Percentiles rank a stretch among this genome's conserved stretches.
Evolutionary conservation across 495 filamentous ascomycete species (phyloP).

Genomic region (Tuber borchii): DNA sequence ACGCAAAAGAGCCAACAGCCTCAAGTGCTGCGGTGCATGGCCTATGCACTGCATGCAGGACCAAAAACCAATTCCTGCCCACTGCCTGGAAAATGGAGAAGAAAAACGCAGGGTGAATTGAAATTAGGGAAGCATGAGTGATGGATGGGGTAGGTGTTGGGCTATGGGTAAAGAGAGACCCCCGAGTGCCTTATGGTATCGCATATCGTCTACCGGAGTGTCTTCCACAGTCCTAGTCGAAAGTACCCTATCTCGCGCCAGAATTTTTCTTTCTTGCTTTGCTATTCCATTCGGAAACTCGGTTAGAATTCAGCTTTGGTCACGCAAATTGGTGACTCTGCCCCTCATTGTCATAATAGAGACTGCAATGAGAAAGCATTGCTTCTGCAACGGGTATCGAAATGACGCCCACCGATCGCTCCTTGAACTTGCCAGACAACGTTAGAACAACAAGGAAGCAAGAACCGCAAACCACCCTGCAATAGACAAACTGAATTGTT

Average conservation of each 20-base stretch:
- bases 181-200: background rate
- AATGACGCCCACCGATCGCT: background rate
- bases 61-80: slow-evolving; percentile 10
- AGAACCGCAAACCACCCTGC: background rate
- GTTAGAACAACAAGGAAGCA: background rate
- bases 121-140: background rate
- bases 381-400: background rate
- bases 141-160: background rate
- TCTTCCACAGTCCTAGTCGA: background rate
- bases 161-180: background rate
- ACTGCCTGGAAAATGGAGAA: background rate
- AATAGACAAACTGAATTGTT: background rate
- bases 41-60: slow-evolving; percentile 31
- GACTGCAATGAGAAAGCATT: background rate
- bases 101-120: background rate
- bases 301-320: background rate
- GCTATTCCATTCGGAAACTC: background rate
- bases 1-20: slow-evolving; percentile 20
- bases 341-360: background rate
- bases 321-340: background rate
- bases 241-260: background rate
- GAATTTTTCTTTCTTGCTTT: background rate
- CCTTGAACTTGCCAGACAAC: background rate
- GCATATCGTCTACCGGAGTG: background rate
- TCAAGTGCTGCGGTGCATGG: slow-evolving; percentile 4